Conservation (phyloP, 108 stramenopile genomes). For the Bacterosira constricta region DNA sequence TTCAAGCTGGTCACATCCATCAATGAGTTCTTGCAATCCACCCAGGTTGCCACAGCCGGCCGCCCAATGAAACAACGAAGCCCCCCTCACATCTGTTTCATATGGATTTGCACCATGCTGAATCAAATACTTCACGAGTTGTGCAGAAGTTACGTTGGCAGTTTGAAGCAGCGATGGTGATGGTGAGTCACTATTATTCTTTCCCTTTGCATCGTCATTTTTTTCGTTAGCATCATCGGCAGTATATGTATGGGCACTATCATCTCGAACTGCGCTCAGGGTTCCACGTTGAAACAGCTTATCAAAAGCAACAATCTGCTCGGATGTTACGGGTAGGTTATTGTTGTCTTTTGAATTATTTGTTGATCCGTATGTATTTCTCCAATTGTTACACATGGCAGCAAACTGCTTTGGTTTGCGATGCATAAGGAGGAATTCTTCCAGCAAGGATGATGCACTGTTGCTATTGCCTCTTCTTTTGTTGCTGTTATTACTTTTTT, state of each 20-base stretch:
- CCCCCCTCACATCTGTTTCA: conserved; percentile 74
- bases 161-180: conserved; percentile 36
- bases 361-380: conserved; percentile 19
- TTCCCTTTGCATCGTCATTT: conserved; percentile 1
- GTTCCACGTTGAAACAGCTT: conserved; percentile 71
- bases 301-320: conserved; percentile 80
- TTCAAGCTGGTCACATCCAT: conserved; percentile 15
- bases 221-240: not conserved
- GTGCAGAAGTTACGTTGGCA: conserved; percentile 62
- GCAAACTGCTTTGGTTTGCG: conserved; percentile 74
- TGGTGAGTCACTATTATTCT: conserved; percentile 45
- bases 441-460: conserved; percentile 26
- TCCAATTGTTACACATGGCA: conserved; percentile 77
- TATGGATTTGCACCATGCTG: conserved; percentile 79
- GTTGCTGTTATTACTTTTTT: conserved; percentile 8
- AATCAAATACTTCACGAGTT: conserved; percentile 61
- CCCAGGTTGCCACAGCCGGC: conserved; percentile 74
- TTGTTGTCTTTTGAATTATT: conserved; percentile 1
- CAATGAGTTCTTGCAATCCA: conserved; percentile 51
- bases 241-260: conserved; percentile 33
- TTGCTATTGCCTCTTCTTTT: not conserved
- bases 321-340: conserved; percentile 46
- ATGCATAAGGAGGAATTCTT: conserved; percentile 66
- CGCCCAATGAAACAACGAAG: conserved; percentile 80
- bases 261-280: conserved; percentile 74